Evolutionary conservation across 306 rosid genomes (phyloP).

Genomic region (Lathyrus sativus): DNA sequence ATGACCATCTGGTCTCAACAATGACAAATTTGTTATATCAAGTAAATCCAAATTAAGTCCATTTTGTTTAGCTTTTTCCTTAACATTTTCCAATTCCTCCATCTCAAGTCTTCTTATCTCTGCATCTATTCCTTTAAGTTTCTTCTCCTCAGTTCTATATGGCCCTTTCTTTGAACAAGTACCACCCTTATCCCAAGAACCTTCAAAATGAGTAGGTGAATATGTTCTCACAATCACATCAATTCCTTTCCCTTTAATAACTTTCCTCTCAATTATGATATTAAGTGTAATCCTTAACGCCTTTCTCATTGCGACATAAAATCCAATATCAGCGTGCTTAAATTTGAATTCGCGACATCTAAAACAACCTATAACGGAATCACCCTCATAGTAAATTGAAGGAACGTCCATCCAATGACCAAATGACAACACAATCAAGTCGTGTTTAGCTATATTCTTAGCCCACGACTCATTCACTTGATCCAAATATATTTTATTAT

Average conservation of each 20-base stretch:
- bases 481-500: slow-evolving; percentile 1
- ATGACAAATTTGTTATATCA: slow-evolving; percentile 49
- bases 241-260: not conserved
- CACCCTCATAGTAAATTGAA: not conserved
- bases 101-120: slow-evolving; percentile 65
- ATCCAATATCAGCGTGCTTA: not conserved
- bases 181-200: slow-evolving; percentile 71
- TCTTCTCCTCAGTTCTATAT: slow-evolving; percentile 50
- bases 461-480: not conserved
- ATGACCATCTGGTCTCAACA: slow-evolving; percentile 70
- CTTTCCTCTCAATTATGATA: not conserved
- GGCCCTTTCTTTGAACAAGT: slow-evolving; percentile 73
- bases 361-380: not conserved
- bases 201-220: slow-evolving; percentile 84
- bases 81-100: slow-evolving; percentile 65
- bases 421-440: not conserved
- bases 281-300: not conserved
- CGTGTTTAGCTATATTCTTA: not conserved
- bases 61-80: slow-evolving; percentile 34
- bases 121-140: slow-evolving; percentile 66
- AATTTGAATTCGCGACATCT: not conserved
- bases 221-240: slow-evolving; percentile 52
- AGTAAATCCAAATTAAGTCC: slow-evolving; percentile 53
- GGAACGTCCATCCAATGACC: not conserved
- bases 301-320: not conserved